These are phyloP conservation scores for Trichoderma parareesei DNA, from an alignment of 495 filamentous ascomycete genomes.

Conservation along the genomic window DNA sequence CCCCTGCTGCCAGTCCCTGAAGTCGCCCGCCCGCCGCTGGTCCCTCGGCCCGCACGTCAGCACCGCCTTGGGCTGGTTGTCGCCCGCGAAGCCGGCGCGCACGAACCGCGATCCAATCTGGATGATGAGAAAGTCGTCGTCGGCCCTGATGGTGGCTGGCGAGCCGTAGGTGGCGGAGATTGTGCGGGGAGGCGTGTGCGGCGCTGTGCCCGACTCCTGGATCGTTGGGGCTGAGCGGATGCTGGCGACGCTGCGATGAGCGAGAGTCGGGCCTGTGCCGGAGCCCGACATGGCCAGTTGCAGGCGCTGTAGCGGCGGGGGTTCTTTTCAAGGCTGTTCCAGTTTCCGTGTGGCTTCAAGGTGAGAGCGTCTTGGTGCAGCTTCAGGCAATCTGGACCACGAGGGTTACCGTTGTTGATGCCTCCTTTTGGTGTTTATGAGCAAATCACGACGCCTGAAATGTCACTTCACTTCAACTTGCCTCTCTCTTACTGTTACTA, in stretches of 20 bases:
- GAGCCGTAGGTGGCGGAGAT: slow-evolving; percentile 57
- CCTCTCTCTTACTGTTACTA: not conserved
- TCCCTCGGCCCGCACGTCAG: slow-evolving; percentile 62
- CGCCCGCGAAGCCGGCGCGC: slow-evolving; percentile 78
- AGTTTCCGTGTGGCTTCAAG: not conserved
- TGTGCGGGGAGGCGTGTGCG: slow-evolving; percentile 54
- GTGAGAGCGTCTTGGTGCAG: not conserved
- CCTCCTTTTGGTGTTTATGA: not conserved
- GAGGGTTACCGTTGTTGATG: not conserved
- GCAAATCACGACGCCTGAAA: not conserved
- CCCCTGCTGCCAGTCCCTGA: slow-evolving; percentile 55
- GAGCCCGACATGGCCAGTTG: slow-evolving; percentile 21
- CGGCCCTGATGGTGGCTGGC: slow-evolving; percentile 63
- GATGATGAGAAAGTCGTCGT: slow-evolving; percentile 77
- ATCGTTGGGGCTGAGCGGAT: slow-evolving; percentile 35
- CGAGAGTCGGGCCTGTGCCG: slow-evolving; percentile 24
- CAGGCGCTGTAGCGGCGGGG: not conserved
- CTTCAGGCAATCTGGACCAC: not conserved
- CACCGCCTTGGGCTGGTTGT: slow-evolving; percentile 61
- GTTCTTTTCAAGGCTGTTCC: not conserved
- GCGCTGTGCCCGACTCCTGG: slow-evolving; percentile 27
- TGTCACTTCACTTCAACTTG: not conserved
- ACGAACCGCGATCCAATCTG: slow-evolving; percentile 76
- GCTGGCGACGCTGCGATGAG: slow-evolving; percentile 44
- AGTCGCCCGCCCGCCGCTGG: slow-evolving; percentile 75